Conservation (phyloP, 768 basidiomycete species). For the Pisolithus tinctorius region DNA sequence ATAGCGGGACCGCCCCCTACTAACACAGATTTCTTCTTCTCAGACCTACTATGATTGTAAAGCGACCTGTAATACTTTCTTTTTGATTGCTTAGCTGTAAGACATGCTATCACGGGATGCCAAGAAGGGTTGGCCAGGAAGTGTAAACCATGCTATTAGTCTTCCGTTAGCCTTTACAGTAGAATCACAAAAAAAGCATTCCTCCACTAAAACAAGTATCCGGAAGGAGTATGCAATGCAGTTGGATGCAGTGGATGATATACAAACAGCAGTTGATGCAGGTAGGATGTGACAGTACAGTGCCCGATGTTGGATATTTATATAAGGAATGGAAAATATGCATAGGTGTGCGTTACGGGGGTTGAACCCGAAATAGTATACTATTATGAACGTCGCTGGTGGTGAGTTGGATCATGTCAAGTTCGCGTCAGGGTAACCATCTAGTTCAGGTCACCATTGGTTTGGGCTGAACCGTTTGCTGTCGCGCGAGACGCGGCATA, state of each 20-base stretch:
- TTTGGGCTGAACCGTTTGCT: constrained; percentile 19
- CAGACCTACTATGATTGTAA: constrained; percentile 43
- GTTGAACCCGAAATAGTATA: constrained; percentile 73
- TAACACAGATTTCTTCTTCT: constrained; percentile 83
- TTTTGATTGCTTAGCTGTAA: constrained; percentile 6
- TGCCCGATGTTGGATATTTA: constrained; percentile 14
- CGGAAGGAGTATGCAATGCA: constrained; percentile 33
- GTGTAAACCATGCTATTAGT: constrained; percentile 18
- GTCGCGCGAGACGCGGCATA: constrained; percentile 36
- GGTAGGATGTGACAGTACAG: constrained; percentile 2
- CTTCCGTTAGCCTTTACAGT: constrained; percentile 13
- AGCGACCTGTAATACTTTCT: constrained; percentile 7
- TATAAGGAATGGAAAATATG: constrained; percentile 6
- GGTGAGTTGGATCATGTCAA: constrained; percentile 27
- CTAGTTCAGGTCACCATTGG: constrained; percentile 34
- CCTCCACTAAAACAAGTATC: constrained; percentile 13
- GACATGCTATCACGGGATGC: constrained; percentile 6
- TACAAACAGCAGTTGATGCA: constrained; percentile 23
- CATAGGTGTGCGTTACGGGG: constrained; percentile 50
- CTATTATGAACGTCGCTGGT: constrained; percentile 13
- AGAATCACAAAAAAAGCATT: constrained; percentile 11
- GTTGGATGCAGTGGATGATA: constrained; percentile 47
- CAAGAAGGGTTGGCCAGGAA: constrained; percentile 6
- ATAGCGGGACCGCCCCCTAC: constrained; percentile 71
- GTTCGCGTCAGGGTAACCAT: not conserved